phyloP scores from a whole-genome alignment of 2,329 filamentous ascomycete genomes.

The Endoconidiophora polonica region DNA sequence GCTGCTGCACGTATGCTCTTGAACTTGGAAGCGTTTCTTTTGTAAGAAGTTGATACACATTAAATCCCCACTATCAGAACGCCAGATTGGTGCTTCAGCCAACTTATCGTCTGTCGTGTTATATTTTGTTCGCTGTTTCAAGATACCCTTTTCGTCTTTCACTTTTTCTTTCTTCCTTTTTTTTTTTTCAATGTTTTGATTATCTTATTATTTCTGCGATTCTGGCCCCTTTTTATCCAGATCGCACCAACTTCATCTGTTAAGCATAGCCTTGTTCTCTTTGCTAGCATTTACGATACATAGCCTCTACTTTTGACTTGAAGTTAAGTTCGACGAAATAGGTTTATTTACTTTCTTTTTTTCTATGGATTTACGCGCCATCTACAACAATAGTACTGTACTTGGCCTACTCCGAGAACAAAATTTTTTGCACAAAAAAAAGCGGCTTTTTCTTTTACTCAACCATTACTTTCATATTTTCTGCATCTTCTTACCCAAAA shows the following conservation, averaged over 20 bases:
- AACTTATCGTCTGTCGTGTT: background rate
- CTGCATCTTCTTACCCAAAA: background rate
- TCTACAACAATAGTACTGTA: constrained; percentile 4
- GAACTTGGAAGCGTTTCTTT: too few species aligned
- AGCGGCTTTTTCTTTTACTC: constrained; percentile 5
- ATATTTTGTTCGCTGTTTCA: constrained; percentile 8
- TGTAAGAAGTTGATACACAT: background rate
- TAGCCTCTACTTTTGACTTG: too few species aligned
- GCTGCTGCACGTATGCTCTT: too few species aligned
- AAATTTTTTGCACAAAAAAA: too few species aligned
- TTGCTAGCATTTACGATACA: too few species aligned
- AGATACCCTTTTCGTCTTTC: constrained; percentile 11
- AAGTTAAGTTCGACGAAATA: background rate
- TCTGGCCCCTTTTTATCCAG: too few species aligned
- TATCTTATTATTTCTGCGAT: background rate
- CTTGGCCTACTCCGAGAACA: background rate
- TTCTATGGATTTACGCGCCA: background rate
- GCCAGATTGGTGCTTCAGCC: background rate
- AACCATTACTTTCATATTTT: constrained; percentile 10
- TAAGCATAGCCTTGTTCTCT: too few species aligned
- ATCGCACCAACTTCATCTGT: too few species aligned
- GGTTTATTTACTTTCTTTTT: background rate
- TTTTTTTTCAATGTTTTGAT: constrained; percentile 11
- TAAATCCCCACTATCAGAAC: background rate
- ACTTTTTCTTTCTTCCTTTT: constrained; percentile 14